A percentile compares a stretch with the other conserved stretches of the same genome.
Conservation (phyloP, 768 basidiomycete species). For the Kockovaella imperatae region DNA sequence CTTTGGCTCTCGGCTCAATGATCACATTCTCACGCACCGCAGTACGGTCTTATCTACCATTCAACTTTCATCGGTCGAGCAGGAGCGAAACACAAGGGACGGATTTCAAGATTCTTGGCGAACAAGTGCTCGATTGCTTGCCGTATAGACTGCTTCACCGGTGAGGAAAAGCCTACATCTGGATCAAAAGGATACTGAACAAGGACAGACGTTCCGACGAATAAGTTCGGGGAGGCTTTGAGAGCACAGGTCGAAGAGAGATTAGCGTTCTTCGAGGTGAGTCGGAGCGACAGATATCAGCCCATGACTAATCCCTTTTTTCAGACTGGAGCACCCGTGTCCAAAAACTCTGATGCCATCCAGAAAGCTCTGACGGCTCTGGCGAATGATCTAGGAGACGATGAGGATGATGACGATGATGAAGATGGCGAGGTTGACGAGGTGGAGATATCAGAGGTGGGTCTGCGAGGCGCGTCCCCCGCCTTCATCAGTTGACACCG, state of each 20-base stretch:
- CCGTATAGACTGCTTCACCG: constrained; percentile 88
- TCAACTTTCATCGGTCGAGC: constrained; percentile 95
- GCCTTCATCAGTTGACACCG: not conserved
- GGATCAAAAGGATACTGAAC: not conserved
- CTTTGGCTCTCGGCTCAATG: not conserved
- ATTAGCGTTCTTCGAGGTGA: constrained; percentile 76
- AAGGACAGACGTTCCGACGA: constrained; percentile 54
- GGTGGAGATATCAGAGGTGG: constrained; percentile 44
- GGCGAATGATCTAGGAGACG: constrained; percentile 32
- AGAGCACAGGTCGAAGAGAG: constrained; percentile 92
- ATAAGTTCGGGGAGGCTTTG: constrained; percentile 92
- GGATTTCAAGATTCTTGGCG: constrained; percentile 96
- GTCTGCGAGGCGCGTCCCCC: too few relatives aligned
- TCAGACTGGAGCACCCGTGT: constrained; percentile 68
- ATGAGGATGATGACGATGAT: constrained; percentile 52
- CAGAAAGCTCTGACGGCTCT: constrained; percentile 76
- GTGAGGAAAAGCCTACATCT: constrained; percentile 47
- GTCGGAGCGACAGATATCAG: constrained; percentile 3
- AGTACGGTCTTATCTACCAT: constrained; percentile 98
- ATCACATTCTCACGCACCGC: not conserved
- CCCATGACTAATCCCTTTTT: not conserved
- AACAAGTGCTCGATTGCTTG: constrained; percentile 98
- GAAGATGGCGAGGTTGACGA: constrained; percentile 57
- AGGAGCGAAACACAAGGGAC: constrained; percentile 87
- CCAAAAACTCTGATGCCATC: constrained; percentile 83